phyloP scores from a whole-genome alignment of 495 filamentous ascomycete genomes.

The Thermochaetoides thermophila region DNA sequence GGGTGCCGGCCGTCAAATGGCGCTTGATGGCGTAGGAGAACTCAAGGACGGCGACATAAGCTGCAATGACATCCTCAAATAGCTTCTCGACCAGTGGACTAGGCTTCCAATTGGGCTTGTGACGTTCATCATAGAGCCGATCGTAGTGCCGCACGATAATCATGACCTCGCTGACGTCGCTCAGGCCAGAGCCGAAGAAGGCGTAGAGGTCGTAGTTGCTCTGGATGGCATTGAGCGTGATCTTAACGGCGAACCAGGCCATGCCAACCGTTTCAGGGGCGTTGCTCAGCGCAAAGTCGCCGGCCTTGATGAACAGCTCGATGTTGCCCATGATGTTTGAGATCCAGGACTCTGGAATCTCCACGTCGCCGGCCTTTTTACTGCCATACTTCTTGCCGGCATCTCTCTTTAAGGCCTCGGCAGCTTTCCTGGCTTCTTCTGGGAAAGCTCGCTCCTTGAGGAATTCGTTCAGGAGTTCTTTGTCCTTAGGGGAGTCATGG shows the following conservation, averaged over 20 bases:
- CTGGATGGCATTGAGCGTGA: constrained; percentile 16
- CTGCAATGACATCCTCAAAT: constrained; percentile 11
- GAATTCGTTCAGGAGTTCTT: constrained; percentile 9
- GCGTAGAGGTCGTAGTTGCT: constrained; percentile 19
- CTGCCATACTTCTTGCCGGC: constrained; percentile 12
- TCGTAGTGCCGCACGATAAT: constrained; percentile 18
- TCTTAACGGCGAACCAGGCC: constrained; percentile 16
- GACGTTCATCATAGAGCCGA: constrained; percentile 13
- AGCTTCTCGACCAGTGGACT: constrained; percentile 14
- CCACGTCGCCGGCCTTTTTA: constrained; percentile 10
- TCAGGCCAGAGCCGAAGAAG: constrained; percentile 16
- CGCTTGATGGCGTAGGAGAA: constrained; percentile 15
- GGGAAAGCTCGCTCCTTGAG: constrained; percentile 6
- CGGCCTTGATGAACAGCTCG: constrained; percentile 12
- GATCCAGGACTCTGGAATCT: constrained; percentile 14
- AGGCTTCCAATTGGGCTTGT: constrained; percentile 12
- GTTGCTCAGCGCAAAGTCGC: constrained; percentile 9
- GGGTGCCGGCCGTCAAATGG: constrained; percentile 11
- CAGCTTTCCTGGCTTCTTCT: constrained; percentile 10
- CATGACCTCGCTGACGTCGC: constrained; percentile 19
- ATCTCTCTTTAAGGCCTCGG: constrained; percentile 8
- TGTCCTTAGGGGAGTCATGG: constrained; percentile 9
- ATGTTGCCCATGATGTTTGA: constrained; percentile 16
- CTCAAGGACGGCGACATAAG: constrained; percentile 13
- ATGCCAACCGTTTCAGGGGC: constrained; percentile 17